Evolutionary conservation across 148 eudicot species (phyloP), one percentile per base, ranked within the genome.

Genomic region (Talinum fruticosum): DNA sequence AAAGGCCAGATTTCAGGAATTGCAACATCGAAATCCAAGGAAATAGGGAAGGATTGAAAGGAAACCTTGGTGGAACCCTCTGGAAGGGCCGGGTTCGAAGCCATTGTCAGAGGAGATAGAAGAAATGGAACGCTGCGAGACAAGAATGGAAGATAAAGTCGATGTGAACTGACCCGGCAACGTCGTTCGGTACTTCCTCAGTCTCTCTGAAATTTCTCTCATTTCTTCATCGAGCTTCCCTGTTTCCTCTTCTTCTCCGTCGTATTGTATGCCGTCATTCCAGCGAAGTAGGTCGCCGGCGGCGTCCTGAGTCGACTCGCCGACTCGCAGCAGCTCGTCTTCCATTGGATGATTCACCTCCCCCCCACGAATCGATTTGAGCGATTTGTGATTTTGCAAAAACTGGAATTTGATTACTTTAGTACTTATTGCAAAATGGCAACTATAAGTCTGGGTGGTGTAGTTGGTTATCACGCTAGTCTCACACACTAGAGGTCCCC

Each of bases 401-500:
- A 24, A 38, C 51, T 45, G 32, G 36, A 41, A n/a, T n/a, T n/a
- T n/a, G n/a, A n/a, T n/a, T n/a, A n/a, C n/a, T n/a, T n/a, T 37
- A 37, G 41, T 37, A 7, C 41, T 37, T 37, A 37, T 37, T 37
- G 7, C 4, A 7, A 2, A 37, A 37, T 7, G 4, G 1, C 4
- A 3, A 44, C 62, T 61, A 30, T 10, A 5, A 38, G 96, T 91
- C 96, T 91, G 91, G 96, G 96, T 89, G 90, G 98, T 92, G 97
- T 90, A 89, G 97, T 91, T 51, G 94, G 96, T 92, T 95, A 95
- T 95, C 98, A 91, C 97, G 98, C 92, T 95, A 95, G 97, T 92
- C 98, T 95, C 98, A 91, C 98, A 94, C 98, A 92, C 94, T 90
- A 89, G 90, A 94, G 98, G 98, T 92, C 97, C 96, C 96, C 94